Evolutionary conservation across 2,329 filamentous ascomycete genomes (phyloP), one percentile per base, ranked within the genome.

Genomic region (Torrubiella hemipterigena): DNA sequence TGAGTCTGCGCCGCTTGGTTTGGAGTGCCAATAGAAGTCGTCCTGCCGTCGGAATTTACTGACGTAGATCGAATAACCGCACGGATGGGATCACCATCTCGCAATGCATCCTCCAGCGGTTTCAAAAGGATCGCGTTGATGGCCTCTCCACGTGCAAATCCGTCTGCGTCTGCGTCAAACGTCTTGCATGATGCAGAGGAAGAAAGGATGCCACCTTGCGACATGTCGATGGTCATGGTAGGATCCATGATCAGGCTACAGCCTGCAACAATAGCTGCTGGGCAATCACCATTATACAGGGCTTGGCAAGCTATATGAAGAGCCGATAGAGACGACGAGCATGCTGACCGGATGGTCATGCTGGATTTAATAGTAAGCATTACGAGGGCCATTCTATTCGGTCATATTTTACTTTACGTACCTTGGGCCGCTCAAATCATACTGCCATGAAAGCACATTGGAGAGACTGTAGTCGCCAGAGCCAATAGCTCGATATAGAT

Each of bases 241-340:
- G 6, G 44, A 19, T 27, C 48, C 12, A 53, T 33, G 14, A 59
- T 52, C 7, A 55, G 29, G 38, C 57, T 57, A 7, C 38, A 34
- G 4, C 51, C 54, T 2, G 45, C 54, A 1, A 57, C 53, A 4
- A 60, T 41, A 7, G 55, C 55, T 0, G 42, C 38, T 10, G 44
- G 35, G n/a, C 48, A 53, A 12, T 58, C 55, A 0, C 43, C 36
- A 5, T 45, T 43, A 25, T 56, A 46, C 13, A 59, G 34, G 1
- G 52, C 50, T 13, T 39, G 31, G 18, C 39, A 38, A 7, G 40
- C 42, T 10, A 39, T 31, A 16, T 44, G 38, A 3, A 42, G 28
- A 9, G 31, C 33, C 16, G 52, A 50, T 17, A 55, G 39, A 2
- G 49, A 50, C 0, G 53, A 52, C 0, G 54, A 56, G 30, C 55